Evolutionary conservation across 2,329 filamentous ascomycete species (phyloP), one percentile per base, ranked within the genome.

Genomic region (Microdochium bolleyi): DNA sequence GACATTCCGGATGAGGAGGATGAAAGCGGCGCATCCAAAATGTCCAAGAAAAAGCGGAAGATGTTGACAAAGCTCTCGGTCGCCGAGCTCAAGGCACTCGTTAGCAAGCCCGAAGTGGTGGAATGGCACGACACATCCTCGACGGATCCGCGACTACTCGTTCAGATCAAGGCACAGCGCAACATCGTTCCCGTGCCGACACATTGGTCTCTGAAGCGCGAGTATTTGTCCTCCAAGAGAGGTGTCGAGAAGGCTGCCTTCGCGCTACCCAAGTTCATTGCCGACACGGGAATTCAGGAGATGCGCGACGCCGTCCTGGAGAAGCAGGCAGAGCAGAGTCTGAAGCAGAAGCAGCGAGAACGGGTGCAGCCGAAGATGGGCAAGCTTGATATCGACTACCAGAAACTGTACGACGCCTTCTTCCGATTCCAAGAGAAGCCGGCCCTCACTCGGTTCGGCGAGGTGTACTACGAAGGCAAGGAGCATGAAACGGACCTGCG

Each of bases 391-490:
- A 97, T 99, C 60, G 94, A 99, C 70, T 99, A 99, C 69, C 90
- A 96, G 66, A 96, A 94, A 69, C 83, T 97, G 52, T 97, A 97
- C 72, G 94, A 97, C 67, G 94, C 94, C 3, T 99, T 99, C 76
- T 99, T 99, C 77, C 84, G 91, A 55, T 95, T 96, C 67, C 94
- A 99, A 73, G 95, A 90, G 41, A 99, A 99, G 71, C 94, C 94
- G 0, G 85, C 91, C 61, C 74, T 99, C 57, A 97, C 94, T 30
- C 83, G 92, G 46, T 99, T 96, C 62, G 94, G 94, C 41, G 94
- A 99, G 69, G 92, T 99, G n/a, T 99, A 99, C 70, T 97, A 97
- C 68, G 94, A 99, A 71, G 94, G 94, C 66, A 99, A 99, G 69
- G 94, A 99, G 67, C 94, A 89, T 65, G 94, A 99, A 71, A 96